Evolutionary conservation across 192 early-diverging fungal genomes (phyloP).

Genomic region (Backusella psychrophila): DNA sequence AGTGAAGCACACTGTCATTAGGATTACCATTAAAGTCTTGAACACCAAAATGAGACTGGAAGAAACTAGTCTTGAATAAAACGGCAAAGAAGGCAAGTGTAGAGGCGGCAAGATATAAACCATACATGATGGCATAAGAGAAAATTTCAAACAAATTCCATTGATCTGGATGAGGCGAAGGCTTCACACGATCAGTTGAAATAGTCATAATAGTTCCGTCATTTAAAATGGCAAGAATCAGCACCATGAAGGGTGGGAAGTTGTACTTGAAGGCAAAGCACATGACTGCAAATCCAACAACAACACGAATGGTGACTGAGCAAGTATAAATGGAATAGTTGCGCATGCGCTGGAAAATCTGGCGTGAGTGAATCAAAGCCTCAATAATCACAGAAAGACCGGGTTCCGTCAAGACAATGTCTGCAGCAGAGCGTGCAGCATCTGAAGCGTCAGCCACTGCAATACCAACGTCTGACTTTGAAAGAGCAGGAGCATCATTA

Average conservation of each 20-base stretch:
- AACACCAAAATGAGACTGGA: constrained; percentile 44
- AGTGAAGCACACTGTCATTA: constrained; percentile 68
- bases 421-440: constrained; percentile 74
- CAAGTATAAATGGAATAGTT: constrained; percentile 91
- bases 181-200: constrained; percentile 80
- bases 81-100: constrained; percentile 73
- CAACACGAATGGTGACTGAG: constrained; percentile 81
- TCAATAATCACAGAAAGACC: constrained; percentile 88
- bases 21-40: constrained; percentile 32
- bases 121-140: constrained; percentile 83
- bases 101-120: constrained; percentile 79
- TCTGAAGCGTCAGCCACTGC: constrained; percentile 75
- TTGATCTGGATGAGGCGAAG: constrained; percentile 79
- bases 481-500: constrained; percentile 70
- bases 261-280: constrained; percentile 77
- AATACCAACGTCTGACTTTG: constrained; percentile 73
- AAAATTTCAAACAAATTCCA: constrained; percentile 91
- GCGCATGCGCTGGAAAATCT: constrained; percentile 97
- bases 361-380: constrained; percentile 86
- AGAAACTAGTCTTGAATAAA: constrained; percentile 59
- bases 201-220: constrained; percentile 94
- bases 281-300: constrained; percentile 69
- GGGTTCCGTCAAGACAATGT: constrained; percentile 77
- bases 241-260: constrained; percentile 82
- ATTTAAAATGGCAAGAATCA: constrained; percentile 89